Conservation (phyloP, 768 basidiomycete genomes). For the Lanmaoa rubissima region DNA sequence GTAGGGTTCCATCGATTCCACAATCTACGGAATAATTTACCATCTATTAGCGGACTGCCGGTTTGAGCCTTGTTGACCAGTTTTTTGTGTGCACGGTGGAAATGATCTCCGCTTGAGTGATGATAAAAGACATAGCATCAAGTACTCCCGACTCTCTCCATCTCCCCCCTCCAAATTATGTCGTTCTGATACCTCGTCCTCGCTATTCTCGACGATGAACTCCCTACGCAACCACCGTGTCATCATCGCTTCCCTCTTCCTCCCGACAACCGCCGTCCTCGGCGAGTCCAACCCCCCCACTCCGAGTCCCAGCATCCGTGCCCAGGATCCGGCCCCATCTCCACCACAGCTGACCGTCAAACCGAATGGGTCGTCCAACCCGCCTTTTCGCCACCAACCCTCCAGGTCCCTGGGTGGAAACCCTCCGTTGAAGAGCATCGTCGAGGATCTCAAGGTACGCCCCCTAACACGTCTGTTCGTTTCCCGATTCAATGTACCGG, state of each 20-base stretch:
- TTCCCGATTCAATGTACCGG: background rate
- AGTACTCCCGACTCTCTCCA: background rate
- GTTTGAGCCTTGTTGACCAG: background rate
- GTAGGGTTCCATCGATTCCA: background rate
- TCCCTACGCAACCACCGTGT: slow-evolving; percentile 72
- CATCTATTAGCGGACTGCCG: background rate
- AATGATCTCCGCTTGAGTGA: background rate
- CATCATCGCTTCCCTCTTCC: slow-evolving; percentile 81
- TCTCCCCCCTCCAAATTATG: background rate
- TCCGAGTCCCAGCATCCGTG: slow-evolving; percentile 34
- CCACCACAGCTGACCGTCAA: slow-evolving; percentile 5
- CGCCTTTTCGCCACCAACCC: slow-evolving; percentile 17
- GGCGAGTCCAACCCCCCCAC: slow-evolving; percentile 54
- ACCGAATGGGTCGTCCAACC: slow-evolving; percentile 1
- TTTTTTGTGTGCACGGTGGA: background rate
- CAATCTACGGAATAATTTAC: background rate
- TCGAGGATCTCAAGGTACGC: slow-evolving; percentile 72
- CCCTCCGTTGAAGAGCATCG: slow-evolving; percentile 61
- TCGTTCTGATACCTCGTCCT: background rate
- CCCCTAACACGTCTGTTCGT: background rate
- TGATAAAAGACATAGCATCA: background rate
- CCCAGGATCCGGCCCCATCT: slow-evolving; percentile 9
- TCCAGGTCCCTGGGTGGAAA: slow-evolving; percentile 21
- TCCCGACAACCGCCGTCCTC: slow-evolving; percentile 69
- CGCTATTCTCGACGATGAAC: slow-evolving; percentile 43